Percentiles rank a stretch among this genome's conserved stretches.
These are phyloP conservation scores for Pulveroboletus sp. DNA, from an alignment of 768 basidiomycete species.

Conservation along the genomic window DNA sequence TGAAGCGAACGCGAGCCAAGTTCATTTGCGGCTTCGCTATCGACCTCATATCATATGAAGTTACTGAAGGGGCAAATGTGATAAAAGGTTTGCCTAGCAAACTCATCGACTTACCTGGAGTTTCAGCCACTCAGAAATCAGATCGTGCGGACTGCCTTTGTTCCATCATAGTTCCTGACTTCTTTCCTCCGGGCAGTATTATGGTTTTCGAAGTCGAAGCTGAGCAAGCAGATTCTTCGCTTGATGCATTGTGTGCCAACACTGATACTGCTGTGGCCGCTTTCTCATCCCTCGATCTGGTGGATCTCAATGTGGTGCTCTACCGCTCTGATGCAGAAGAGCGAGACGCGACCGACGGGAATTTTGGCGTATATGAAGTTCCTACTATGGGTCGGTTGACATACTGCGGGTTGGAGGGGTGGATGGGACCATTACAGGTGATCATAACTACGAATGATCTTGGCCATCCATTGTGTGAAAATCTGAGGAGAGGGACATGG, in stretches of 20 bases:
- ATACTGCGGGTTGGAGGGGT: conserved; percentile 95
- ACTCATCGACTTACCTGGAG: conserved; percentile 57
- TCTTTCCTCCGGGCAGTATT: conserved; percentile 93
- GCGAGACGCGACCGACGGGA: conserved; percentile 76
- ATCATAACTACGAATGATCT: conserved; percentile 91
- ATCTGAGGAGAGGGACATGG: conserved; percentile 87
- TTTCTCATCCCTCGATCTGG: conserved; percentile 66
- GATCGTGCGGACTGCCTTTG: conserved; percentile 67
- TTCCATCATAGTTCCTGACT: conserved; percentile 78
- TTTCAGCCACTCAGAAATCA: conserved; percentile 55
- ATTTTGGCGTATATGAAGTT: conserved; percentile 78
- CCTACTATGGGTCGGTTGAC: conserved; percentile 69
- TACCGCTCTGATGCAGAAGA: conserved; percentile 90
- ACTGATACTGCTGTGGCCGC: conserved; percentile 71
- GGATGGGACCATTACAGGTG: conserved; percentile 85
- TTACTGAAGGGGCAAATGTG: conserved; percentile 42
- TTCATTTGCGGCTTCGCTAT: conserved; percentile 80
- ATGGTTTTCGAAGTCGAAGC: conserved; percentile 89
- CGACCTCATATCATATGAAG: conserved; percentile 59
- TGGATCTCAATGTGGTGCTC: conserved; percentile 87
- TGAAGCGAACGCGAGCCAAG: conserved; percentile 71
- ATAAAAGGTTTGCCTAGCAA: conserved; percentile 71
- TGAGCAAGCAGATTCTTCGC: conserved; percentile 59
- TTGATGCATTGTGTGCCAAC: conserved; percentile 71
- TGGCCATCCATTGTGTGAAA: conserved; percentile 85